phyloP scores from a whole-genome alignment of 1,139 yeast genomes.

The Suhomyces taliae region DNA sequence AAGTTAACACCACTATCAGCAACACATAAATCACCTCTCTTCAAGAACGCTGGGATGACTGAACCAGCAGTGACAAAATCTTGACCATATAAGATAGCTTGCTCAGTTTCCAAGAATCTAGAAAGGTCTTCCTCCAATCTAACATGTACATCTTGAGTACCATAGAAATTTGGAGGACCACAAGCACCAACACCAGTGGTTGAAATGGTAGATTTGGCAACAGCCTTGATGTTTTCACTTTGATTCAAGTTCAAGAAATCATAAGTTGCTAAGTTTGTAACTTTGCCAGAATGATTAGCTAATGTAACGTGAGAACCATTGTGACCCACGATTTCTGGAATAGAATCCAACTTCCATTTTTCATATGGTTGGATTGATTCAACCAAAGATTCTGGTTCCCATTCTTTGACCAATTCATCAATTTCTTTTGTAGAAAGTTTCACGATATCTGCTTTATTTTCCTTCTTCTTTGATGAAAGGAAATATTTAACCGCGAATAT shows the following conservation, averaged over 20 bases:
- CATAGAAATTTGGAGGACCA: conserved; percentile 98
- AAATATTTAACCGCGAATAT: conserved; percentile 87
- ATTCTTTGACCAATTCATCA: conserved; percentile 81
- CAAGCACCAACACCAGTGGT: conserved; percentile 96
- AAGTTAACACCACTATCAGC: conserved; percentile 81
- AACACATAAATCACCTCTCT: conserved; percentile 90
- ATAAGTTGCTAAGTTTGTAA: conserved; percentile 61
- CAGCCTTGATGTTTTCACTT: conserved; percentile 47
- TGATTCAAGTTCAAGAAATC: conserved; percentile 63
- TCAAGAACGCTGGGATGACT: conserved; percentile 94
- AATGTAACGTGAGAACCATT: conserved; percentile 50
- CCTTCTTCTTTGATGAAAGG: conserved; percentile 76
- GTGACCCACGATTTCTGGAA: conserved; percentile 63
- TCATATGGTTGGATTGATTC: conserved; percentile 53
- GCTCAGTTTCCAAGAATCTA: conserved; percentile 70
- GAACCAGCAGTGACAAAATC: conserved; percentile 90
- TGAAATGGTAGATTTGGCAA: conserved; percentile 59
- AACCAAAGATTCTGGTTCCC: conserved; percentile 88
- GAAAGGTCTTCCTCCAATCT: conserved; percentile 77
- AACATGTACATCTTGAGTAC: conserved; percentile 90
- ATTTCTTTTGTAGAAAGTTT: conserved; percentile 65
- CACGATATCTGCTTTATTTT: conserved; percentile 71
- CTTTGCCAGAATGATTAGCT: conserved; percentile 27
- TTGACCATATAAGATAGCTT: conserved; percentile 87
- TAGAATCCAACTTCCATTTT: conserved; percentile 58